Evolutionary conservation across 1,284 basidiomycete genomes (phyloP).

Genomic region (Cystodermella granulosa): DNA sequence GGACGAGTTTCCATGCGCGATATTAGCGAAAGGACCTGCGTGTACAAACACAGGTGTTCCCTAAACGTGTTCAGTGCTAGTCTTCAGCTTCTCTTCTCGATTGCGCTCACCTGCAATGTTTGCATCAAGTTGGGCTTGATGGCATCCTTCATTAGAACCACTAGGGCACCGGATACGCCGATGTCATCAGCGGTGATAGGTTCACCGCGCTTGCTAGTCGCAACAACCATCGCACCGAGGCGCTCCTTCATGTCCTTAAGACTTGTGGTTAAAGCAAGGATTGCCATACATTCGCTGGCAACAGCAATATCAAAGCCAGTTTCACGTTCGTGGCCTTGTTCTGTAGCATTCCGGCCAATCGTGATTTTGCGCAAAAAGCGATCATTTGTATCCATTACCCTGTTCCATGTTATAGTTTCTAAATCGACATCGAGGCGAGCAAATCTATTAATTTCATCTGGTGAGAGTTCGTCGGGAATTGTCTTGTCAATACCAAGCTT

Average conservation of each 20-base stretch:
- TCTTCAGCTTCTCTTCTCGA: not conserved
- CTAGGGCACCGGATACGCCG: slow-evolving; percentile 91
- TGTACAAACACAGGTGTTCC: slow-evolving; percentile 99
- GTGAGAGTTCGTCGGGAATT: slow-evolving; percentile 85
- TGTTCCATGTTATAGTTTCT: slow-evolving; percentile 95
- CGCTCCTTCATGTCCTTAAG: slow-evolving; percentile 89
- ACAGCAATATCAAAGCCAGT: slow-evolving; percentile 97
- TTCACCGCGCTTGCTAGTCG: slow-evolving; percentile 87
- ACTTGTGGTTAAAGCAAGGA: slow-evolving; percentile 85
- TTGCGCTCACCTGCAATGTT: slow-evolving; percentile 69
- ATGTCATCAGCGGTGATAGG: slow-evolving; percentile 96
- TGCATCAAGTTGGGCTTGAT: slow-evolving; percentile 99
- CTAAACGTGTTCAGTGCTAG: slow-evolving; percentile 34
- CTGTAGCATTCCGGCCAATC: slow-evolving; percentile 84
- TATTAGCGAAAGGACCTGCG: slow-evolving; percentile 98
- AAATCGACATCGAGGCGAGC: slow-evolving; percentile 90
- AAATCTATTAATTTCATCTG: slow-evolving; percentile 87
- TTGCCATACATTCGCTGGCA: slow-evolving; percentile 97
- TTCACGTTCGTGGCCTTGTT: slow-evolving; percentile 84
- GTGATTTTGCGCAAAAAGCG: slow-evolving; percentile 94
- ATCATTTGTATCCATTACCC: slow-evolving; percentile 95
- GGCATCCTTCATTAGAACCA: slow-evolving; percentile 97
- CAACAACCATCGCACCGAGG: slow-evolving; percentile 94
- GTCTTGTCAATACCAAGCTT: slow-evolving; percentile 97
- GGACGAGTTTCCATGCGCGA: slow-evolving; percentile 98